Evolutionary conservation across 768 basidiomycete species (phyloP), one percentile per base, ranked within the genome.

Genomic region (Kwoniella bestiolae): DNA sequence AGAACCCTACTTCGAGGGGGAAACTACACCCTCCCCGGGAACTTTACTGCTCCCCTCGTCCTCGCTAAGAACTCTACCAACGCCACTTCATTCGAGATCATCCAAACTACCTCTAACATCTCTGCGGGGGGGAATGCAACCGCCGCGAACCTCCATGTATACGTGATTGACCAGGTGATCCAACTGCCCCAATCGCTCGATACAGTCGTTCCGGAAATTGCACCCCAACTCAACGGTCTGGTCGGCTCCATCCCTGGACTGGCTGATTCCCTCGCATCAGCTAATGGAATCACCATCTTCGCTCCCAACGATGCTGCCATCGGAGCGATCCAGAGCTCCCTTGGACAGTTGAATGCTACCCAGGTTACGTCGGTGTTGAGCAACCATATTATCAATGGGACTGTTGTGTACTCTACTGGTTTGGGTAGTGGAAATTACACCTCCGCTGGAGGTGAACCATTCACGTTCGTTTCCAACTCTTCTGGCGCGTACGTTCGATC

Each of bases 371-470:
- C 79, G 26, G 65, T 90, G 9, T 69, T 89, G 12, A 73, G 79
- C 44, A 90, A 90, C 76, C 90, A 90, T 70, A 87, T 90, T 64
- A 85, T 91, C 70, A 90, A 90, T 78, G 89, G 87, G 26, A 85
- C 89, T 0, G 84, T 87, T 0, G 78, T 86, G 11, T 91, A 91
- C 82, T 88, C 88, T 0, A 83, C 87, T 1, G 64, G 80, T 11
- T 77, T 90, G 38, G 58, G 74, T 5, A 68, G 80, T n/a, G 38
- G 50, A 26, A 84, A 82, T 66, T 81, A 81, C 60, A 85, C 84
- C 16, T 87, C 88, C 0, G 86, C 87, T 1, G 86, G 82, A 0
- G 90, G 90, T 23, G 82, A 88, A 72, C 67, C 82, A 0, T 82
- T 87, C 73, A 81, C 74, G 1, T 86, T 88, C 77, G 71, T 71